Evolutionary conservation across 2,329 filamentous ascomycete species (phyloP), one percentile per base, ranked within the genome.

Genomic region (Claviceps digitariae): DNA sequence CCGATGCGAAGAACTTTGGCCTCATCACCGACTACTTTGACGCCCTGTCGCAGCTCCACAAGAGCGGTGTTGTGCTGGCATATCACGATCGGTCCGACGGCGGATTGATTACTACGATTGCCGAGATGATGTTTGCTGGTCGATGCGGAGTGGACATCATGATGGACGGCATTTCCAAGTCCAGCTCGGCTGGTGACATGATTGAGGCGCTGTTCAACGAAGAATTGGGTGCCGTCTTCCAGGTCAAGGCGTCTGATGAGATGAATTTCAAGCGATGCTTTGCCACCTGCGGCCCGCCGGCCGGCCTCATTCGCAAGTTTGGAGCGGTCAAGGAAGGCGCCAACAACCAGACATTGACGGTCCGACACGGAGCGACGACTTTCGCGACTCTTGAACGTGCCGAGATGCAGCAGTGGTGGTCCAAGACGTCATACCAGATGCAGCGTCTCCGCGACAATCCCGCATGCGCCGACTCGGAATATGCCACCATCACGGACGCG

Each of bases 121-220:
- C 84, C 2, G 93, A 98, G 71, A 97, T 97, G 93, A 94, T 95
- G 82, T 97, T 97, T 66, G 91, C 93, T 34, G 93, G 93, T 29
- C 86, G 90, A 53, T 94, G 87, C 63, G 93, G 91, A 56, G 78
- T 89, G 31, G 87, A 94, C 60, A 75, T 97, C 55, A 86, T 87
- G 75, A 74, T 96, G 54, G 90, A 96, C 64, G 79, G 78, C 52
- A 74, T 90, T 41, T 71, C 78, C 29, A 81, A 80, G 55, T 81
- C 80, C 25, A 75, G 83, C 45, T 77, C 77, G 10, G 72, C 80
- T 47, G 75, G 82, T 1, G 74, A 82, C 62, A 69, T 94, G 20
- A 72, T 95, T 8, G 81, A 89, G 53, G 79, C 86, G 0, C 78
- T 98, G 21, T 97, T 98, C 79, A 96, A 90, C 67, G 93, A 97